Percentiles rank a stretch among this genome's conserved stretches.
Evolutionary conservation across 83 land plant genomes (phyloP).

Genomic region (Larix sibirica): DNA sequence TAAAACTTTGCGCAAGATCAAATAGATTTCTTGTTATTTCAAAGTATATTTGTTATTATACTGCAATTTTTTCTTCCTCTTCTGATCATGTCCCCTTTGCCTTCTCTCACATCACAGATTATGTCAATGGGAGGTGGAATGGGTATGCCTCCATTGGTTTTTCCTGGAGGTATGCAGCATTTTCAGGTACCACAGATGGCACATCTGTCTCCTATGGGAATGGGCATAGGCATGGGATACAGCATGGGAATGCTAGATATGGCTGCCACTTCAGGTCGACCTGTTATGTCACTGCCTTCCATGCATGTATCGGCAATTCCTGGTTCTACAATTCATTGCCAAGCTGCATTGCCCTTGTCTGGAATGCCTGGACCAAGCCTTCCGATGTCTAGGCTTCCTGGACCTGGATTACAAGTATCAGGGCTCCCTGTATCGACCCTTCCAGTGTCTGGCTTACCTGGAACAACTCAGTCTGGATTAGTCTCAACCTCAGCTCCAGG

Average conservation of each 20-base stretch:
- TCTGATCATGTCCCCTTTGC: neutral
- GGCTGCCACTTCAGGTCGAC: constrained; percentile 24
- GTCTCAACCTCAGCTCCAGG: constrained; percentile 2
- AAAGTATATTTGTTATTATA: neutral
- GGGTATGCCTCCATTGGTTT: constrained; percentile 67
- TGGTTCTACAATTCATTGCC: constrained; percentile 17
- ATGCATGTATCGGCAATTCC: constrained; percentile 38
- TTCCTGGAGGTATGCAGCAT: constrained; percentile 65
- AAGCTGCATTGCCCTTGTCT: constrained; percentile 12
- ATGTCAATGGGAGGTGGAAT: constrained; percentile 80
- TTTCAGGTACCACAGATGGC: constrained; percentile 54
- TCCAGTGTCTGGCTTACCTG: neutral
- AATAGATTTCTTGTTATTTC: neutral
- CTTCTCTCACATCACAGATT: constrained; percentile 36
- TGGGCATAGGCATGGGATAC: constrained; percentile 48
- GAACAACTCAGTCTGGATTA: constrained; percentile 13
- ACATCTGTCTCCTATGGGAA: constrained; percentile 48
- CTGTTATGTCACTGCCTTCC: constrained; percentile 23
- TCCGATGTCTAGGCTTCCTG: constrained; percentile 41
- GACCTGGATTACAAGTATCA: constrained; percentile 17
- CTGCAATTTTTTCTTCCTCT: neutral
- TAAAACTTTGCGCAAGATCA: constrained; percentile 3
- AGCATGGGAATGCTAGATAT: constrained; percentile 47
- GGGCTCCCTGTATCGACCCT: constrained; percentile 6
- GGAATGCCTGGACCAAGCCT: constrained; percentile 39